A percentile compares a stretch with the other conserved stretches of the same genome.
phyloP scores from a whole-genome alignment of 2,329 filamentous ascomycete genomes.

The Colletotrichum gigasporum region DNA sequence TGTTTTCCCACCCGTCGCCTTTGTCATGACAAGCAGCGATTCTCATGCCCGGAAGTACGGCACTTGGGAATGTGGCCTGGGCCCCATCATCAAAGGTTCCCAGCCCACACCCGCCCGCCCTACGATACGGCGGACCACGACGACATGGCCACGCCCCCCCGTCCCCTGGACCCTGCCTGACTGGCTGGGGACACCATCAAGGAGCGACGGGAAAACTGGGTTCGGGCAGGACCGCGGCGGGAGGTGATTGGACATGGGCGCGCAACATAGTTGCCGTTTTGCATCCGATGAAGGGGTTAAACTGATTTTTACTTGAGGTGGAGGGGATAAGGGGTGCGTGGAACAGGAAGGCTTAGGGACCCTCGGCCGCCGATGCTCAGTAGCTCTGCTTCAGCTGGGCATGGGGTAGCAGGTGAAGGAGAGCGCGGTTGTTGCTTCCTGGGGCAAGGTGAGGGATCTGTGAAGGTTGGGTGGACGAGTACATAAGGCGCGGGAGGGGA shows the following conservation, averaged over 20 bases:
- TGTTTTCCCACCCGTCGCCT: neutral
- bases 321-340: slow-evolving; percentile 7
- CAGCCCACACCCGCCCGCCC: neutral
- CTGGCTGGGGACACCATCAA: neutral
- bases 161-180: neutral
- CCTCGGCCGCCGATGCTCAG: slow-evolving; percentile 22
- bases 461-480: slow-evolving; percentile 1
- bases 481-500: slow-evolving; percentile 19
- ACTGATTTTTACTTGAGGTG: neutral
- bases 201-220: slow-evolving; percentile 7
- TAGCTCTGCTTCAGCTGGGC: slow-evolving; percentile 6
- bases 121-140: too few relatives aligned
- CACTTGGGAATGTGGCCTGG: slow-evolving; percentile 14
- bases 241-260: slow-evolving; percentile 4
- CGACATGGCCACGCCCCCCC: slow-evolving; percentile 14
- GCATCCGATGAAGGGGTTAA: slow-evolving; percentile 18
- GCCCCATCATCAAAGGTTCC: slow-evolving; percentile 19
- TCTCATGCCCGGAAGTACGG: slow-evolving; percentile 25
- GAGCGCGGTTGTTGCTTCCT: neutral
- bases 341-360: slow-evolving; percentile 7
- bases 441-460: too few relatives aligned
- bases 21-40: slow-evolving; percentile 4
- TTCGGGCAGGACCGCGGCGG: neutral
- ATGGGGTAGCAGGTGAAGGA: neutral
- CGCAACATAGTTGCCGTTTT: slow-evolving; percentile 1